Evolutionary conservation across 805 yeast species (phyloP).

Genomic region (Naumovozyma dairenensis): DNA sequence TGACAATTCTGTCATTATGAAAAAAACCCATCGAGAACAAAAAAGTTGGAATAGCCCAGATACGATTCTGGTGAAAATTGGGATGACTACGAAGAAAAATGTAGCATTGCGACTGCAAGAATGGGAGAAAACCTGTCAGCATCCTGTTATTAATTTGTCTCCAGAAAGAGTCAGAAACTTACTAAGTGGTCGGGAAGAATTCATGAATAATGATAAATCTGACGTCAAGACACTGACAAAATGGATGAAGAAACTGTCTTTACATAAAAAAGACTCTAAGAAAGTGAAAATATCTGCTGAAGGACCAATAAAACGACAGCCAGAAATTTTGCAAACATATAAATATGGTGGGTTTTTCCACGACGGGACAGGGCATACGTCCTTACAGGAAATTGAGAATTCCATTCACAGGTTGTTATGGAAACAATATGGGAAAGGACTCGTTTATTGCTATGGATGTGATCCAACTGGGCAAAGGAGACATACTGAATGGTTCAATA

Average conservation of each 20-base stretch:
- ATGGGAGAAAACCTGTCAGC: constrained; percentile 23
- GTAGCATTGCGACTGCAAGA: constrained; percentile 21
- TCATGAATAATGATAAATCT: background rate
- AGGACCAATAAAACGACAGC: background rate
- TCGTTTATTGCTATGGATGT: constrained; percentile 24
- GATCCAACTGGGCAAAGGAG: constrained; percentile 12
- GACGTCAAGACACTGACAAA: constrained; percentile 3
- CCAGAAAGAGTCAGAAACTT: constrained; percentile 14
- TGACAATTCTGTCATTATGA: constrained; percentile 14
- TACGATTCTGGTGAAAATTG: constrained; percentile 23
- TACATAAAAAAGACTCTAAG: constrained; percentile 1
- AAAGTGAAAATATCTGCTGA: background rate
- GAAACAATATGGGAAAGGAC: constrained; percentile 24
- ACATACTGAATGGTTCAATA: constrained; percentile 24
- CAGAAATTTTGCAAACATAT: constrained; percentile 8
- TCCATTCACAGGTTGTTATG: constrained; percentile 20
- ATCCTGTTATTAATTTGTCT: constrained; percentile 19
- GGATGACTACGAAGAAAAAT: constrained; percentile 22
- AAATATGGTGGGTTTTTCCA: constrained; percentile 19
- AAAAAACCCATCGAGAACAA: constrained; percentile 1
- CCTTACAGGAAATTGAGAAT: constrained; percentile 15
- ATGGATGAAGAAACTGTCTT: constrained; percentile 8
- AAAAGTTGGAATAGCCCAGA: constrained; percentile 13
- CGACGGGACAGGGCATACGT: constrained; percentile 9
- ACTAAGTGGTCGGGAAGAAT: background rate